Evolutionary conservation across 768 basidiomycete species (phyloP), one percentile per base, ranked within the genome.

Genomic region (Tricholoma saponaceum): DNA sequence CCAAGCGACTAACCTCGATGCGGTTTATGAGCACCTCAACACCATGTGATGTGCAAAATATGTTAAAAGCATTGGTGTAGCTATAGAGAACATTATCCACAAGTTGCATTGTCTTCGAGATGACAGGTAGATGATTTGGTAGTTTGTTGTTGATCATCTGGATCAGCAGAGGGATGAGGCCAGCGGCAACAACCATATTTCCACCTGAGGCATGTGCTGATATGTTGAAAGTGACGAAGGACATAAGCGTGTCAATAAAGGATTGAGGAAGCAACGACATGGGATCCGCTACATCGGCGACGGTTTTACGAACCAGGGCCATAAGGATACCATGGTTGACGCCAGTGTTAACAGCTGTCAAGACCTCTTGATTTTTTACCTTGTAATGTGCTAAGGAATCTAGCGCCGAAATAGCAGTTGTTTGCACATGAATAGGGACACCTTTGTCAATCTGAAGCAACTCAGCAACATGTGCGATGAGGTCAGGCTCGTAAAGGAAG

Each of bases 281-380:
- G 1, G 85, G 77, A 56, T 82, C 81, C 54, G 82, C 79, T 20
- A 94, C 83, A 58, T 93, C 89, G 16, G 79, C 69, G 16, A 92
- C 86, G 22, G 90, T 90, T 72, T 86, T 88, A 59, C 95, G 84
- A 54, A 98, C 79, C 32, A 95, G 76, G 26, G 89, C 87, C 87
- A 98, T 92, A 22, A 99, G 71, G 41, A 94, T 88, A 10, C 97
- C 97, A 67, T 98, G 97, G 66, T 94, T 96, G 55, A 97, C 93
- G 44, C 93, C 93, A 22, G 93, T 95, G 68, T 97, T 97, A 35
- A 98, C 83, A 1, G 95, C 88, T 4, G 88, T 87, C 47, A 97
- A 72, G 35, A 96, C 92, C 67, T 98, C 97, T 63, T 86, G 84
- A 33, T 91, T 81, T 68, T 89, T 92, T 58, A 76, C 79, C 59